phyloP scores from a whole-genome alignment of 2,329 filamentous ascomycete genomes.

The Ophiostoma triangulosporum region DNA sequence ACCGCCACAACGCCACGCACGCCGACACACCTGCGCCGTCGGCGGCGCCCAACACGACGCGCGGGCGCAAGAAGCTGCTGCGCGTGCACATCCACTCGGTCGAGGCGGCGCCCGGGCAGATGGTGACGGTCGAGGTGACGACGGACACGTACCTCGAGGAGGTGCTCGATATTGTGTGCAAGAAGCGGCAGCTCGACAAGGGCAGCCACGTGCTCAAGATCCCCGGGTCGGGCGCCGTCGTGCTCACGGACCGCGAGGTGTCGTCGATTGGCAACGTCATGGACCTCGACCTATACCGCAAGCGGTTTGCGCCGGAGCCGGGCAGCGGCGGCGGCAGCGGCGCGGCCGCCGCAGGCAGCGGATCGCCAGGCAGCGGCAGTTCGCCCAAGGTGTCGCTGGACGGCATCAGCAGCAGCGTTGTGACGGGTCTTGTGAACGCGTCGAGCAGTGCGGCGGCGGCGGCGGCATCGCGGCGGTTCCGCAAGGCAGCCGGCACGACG shows the following conservation, averaged over 20 bases:
- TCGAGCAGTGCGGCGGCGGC: not conserved
- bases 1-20: slow-evolving; percentile 39
- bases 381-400: slow-evolving; percentile 46
- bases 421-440: slow-evolving; percentile 26
- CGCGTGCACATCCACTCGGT: slow-evolving; percentile 58
- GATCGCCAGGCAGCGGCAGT: slow-evolving; percentile 22
- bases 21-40: slow-evolving; percentile 43
- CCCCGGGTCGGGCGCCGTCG: slow-evolving; percentile 58
- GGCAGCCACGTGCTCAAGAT: slow-evolving; percentile 67
- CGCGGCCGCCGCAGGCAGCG: not conserved
- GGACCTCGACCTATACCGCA: slow-evolving; percentile 61
- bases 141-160: slow-evolving; percentile 76
- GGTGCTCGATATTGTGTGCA: slow-evolving; percentile 64
- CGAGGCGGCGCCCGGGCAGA: slow-evolving; percentile 58
- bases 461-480: slow-evolving; percentile 9
- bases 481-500: slow-evolving; percentile 16
- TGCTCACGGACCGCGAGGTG: slow-evolving; percentile 63
- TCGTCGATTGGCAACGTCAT: slow-evolving; percentile 62
- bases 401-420: slow-evolving; percentile 28
- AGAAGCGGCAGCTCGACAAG: slow-evolving; percentile 66
- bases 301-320: slow-evolving; percentile 57
- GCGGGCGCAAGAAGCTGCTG: slow-evolving; percentile 57
- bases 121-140: slow-evolving; percentile 61
- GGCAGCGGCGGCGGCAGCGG: not conserved
- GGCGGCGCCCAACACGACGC: slow-evolving; percentile 29